Base-by-base conservation (phyloP, 1,284 basidiomycete species). In the Fistulina hepatica region DNA sequence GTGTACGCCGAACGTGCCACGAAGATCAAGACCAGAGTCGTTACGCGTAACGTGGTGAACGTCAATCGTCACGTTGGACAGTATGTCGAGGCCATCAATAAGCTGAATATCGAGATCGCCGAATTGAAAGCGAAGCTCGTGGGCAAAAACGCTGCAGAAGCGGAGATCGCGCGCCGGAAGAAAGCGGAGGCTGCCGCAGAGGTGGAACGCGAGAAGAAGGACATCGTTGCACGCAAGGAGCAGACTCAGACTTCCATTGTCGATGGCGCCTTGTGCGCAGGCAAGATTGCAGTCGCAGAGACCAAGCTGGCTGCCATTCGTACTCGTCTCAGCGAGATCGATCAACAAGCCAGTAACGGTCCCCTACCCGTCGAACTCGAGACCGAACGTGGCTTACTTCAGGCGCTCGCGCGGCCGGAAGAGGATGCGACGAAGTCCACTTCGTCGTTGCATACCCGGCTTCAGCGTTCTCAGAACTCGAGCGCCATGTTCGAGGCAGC, bases 1-100 rank as follows among this genome's bases (percentile, higher is more conserved):
- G 68, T 93, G 40, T 97, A 95, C 58, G 93, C 93, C 11, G 91
- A 97, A 53, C 81, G 90, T 33, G 92, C 93, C 15, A 94, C 94
- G 44, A 89, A 92, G 63, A 95, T 97, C 63, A 92, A 92, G 67
- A 97, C 91, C 28, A 93, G 89, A 56, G 82, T 89, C 39, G 73
- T 89, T 39, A 91, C 91, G 2, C 75, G 89, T 25, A 97, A 97
- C 55, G 84, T 93, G 26, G 82, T 92, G 49, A 92, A 92, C 44
- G 86, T 94, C 44, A 82, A 94, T 51, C 74, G 92, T 8, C 88
- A 94, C 51, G 90, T 94, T 42, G 86, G 84, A 17, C 86, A 83
- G 58, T 97, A 95, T 52, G 85, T 97, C 22, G 84, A 92, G 58
- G 88, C 89, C 37, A 97, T 97, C 52, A 89, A 88, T 55, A 64